phyloP scores from a whole-genome alignment of 1,284 basidiomycete species.

The Sporisorium scitamineum region DNA sequence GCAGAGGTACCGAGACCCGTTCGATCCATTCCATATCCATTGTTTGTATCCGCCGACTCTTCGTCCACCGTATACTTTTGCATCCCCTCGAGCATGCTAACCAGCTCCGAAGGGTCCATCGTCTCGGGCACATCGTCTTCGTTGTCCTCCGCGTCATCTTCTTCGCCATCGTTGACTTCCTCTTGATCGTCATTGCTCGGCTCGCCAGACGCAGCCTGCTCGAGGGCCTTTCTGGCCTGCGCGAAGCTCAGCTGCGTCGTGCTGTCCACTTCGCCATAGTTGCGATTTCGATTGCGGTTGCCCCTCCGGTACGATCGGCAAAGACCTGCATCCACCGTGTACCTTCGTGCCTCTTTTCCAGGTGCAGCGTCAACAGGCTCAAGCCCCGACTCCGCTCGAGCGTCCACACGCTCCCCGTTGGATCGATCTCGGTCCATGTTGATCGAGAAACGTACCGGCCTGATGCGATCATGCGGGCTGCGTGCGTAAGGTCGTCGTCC shows the following conservation, averaged over 20 bases:
- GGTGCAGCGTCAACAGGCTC: constrained; percentile 54
- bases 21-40: constrained; percentile 68
- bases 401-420: constrained; percentile 55
- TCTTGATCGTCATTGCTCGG: constrained; percentile 4
- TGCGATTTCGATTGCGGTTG: constrained; percentile 1
- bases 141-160: constrained; percentile 60
- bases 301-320: constrained; percentile 42
- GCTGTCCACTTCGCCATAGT: not conserved
- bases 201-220: constrained; percentile 13
- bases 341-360: constrained; percentile 70
- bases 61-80: constrained; percentile 84
- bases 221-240: constrained; percentile 19
- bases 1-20: constrained; percentile 13
- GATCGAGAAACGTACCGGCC: constrained; percentile 48
- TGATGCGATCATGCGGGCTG: constrained; percentile 35
- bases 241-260: constrained; percentile 34
- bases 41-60: constrained; percentile 71
- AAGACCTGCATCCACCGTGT: constrained; percentile 89
- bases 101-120: constrained; percentile 83
- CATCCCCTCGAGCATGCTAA: constrained; percentile 80
- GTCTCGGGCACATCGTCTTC: constrained; percentile 86
- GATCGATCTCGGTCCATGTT: constrained; percentile 61
- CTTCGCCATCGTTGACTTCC: constrained; percentile 11
- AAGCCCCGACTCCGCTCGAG: constrained; percentile 40
- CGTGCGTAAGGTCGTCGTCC: constrained; percentile 24